These are phyloP conservation scores for Cokeromyces recurvatus DNA, from an alignment of 371 early-diverging fungal genomes.

Conservation along the genomic window DNA sequence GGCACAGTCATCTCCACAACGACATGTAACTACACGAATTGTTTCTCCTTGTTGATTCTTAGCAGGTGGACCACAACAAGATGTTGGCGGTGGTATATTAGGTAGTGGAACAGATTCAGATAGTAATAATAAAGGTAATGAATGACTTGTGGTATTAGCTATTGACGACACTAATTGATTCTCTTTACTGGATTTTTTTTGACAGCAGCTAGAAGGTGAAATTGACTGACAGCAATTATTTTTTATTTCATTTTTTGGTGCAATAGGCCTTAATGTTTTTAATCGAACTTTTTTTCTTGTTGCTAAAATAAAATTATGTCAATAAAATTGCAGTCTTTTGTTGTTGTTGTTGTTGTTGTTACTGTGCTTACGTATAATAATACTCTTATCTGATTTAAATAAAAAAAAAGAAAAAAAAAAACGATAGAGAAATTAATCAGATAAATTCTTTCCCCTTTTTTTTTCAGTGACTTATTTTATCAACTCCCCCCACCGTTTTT, in stretches of 20 bases:
- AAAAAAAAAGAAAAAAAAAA: neutral
- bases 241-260: conserved; percentile 17
- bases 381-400: too few relatives aligned
- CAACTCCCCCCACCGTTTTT: too few relatives aligned
- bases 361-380: too few relatives aligned
- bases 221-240: too few relatives aligned
- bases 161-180: neutral
- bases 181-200: too few relatives aligned
- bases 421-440: neutral
- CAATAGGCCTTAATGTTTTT: conserved; percentile 10
- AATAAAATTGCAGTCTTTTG: too few relatives aligned
- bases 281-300: conserved; percentile 1
- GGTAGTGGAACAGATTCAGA: conserved; percentile 10
- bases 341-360: too few relatives aligned
- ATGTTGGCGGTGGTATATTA: conserved; percentile 12
- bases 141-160: neutral
- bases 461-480: neutral
- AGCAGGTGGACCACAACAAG: conserved; percentile 24
- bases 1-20: conserved; percentile 45
- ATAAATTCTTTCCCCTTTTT: neutral
- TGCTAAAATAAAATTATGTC: too few relatives aligned
- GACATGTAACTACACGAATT: conserved; percentile 39
- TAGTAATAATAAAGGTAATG: neutral
- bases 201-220: too few relatives aligned
- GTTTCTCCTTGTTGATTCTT: conserved; percentile 26